Base-by-base conservation (phyloP, 495 filamentous ascomycete species). In the Xylaria nigripes region DNA sequence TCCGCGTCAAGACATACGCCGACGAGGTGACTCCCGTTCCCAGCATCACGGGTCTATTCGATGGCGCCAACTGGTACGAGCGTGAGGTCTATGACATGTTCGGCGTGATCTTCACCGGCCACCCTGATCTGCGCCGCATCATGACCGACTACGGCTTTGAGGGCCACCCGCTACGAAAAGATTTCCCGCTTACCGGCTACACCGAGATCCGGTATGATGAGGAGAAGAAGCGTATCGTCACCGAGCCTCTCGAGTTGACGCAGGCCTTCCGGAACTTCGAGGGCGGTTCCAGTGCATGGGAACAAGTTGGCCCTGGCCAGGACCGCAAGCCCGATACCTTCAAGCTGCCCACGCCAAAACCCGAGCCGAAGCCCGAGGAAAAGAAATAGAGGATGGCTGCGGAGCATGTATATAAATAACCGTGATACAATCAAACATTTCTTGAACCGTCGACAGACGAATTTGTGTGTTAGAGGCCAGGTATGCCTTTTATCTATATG, bases 91-190 rank as follows among this genome's bases (percentile, higher is more conserved):
- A 96, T 73, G 94, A 99, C 68, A 72, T 99, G 68, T 99, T 95
- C 70, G 94, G 94, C 56, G 90, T 99, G 47, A 95, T 97, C 79
- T 97, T 99, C 76, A 72, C 82, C 52, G 88, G 84, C 45, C 94
- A 99, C 76, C 94, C 94, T 32, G 94, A 99, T 76, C 77, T 99
- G 63, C 82, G 94, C 64, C 84, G 94, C 60, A 97, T 99, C 76
- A 94, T 99, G 92, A 99, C 94, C 38, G 94, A 99, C 66, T 99
- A 99, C 71, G 94, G 94, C 45, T 99, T 99, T 66, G 94, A 99
- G 68, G 94, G 94, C 19, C 92, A 97, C 76, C 94, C 94, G 8
- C 73, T 99, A 65, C 78, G 94, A 67, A 99, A 99, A 72, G 94
- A 99, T 65, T 99, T 99, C 72, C 94, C 94, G 25, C 73, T 97